Percentiles rank a stretch among this genome's conserved stretches.
These are phyloP conservation scores for Aureobasidium uvarum DNA, from an alignment of 2,329 filamentous ascomycete species.

Conservation along the genomic window DNA sequence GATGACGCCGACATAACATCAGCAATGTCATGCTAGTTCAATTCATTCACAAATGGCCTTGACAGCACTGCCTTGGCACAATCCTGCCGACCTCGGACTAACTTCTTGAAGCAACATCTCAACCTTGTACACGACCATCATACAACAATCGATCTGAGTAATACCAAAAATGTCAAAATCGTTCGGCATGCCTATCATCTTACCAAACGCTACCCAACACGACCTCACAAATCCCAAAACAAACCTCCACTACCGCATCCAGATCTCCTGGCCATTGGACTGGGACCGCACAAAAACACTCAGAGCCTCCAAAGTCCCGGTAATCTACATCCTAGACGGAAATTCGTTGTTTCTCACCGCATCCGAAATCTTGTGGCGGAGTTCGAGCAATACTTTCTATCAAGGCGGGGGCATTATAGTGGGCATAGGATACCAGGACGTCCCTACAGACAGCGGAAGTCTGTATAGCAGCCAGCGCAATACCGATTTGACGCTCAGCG, in stretches of 20 bases:
- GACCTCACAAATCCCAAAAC: neutral
- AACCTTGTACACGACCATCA: neutral
- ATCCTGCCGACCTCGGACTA: neutral
- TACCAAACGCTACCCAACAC: neutral
- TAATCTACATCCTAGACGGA: neutral
- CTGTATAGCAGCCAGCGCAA: slow-evolving; percentile 2
- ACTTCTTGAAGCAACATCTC: neutral
- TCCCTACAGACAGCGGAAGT: neutral
- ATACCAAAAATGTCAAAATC: neutral
- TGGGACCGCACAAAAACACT: neutral
- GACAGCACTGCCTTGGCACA: neutral
- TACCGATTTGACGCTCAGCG: neutral
- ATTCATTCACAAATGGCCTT: neutral
- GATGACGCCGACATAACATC: no score
- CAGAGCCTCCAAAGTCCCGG: neutral
- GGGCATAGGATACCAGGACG: neutral
- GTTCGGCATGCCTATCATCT: neutral
- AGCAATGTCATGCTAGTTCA: no score
- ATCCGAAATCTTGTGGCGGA: neutral
- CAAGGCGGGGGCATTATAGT: neutral
- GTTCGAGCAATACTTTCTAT: neutral
- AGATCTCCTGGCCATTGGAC: neutral
- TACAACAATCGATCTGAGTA: neutral
- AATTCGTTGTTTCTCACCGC: neutral
- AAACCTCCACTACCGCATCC: slow-evolving; percentile 2